Evolutionary conservation across 176 grass and related monocot species (phyloP).

Genomic region (Aegilops longissima): DNA sequence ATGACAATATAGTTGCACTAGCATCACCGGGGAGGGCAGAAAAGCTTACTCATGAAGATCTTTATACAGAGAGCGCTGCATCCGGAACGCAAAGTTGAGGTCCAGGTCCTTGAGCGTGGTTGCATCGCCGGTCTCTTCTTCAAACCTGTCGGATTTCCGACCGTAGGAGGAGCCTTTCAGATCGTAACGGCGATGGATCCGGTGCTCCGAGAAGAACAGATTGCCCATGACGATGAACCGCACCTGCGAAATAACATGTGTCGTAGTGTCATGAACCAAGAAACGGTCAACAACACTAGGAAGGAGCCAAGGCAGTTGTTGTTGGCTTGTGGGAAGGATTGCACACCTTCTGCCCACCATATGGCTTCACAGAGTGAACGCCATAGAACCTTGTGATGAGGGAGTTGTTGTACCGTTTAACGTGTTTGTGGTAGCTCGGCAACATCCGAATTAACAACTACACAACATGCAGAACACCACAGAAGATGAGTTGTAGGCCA

Average conservation of each 20-base stretch:
- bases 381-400: slow-evolving; percentile 72
- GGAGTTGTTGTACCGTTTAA: slow-evolving; percentile 51
- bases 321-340: neutral
- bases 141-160: slow-evolving; percentile 63
- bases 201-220: slow-evolving; percentile 41
- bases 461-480: neutral
- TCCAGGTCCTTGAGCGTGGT: slow-evolving; percentile 94
- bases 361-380: slow-evolving; percentile 80
- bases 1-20: neutral
- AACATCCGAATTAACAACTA: slow-evolving; percentile 64
- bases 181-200: slow-evolving; percentile 83
- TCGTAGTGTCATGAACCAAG: slow-evolving; percentile 16
- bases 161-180: slow-evolving; percentile 94
- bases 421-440: slow-evolving; percentile 60
- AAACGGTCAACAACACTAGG: neutral
- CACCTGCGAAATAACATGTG: neutral
- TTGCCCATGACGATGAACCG: slow-evolving; percentile 32
- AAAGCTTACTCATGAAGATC: slow-evolving; percentile 70
- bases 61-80: slow-evolving; percentile 58
- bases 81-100: slow-evolving; percentile 76
- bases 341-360: slow-evolving; percentile 54
- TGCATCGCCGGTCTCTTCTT: slow-evolving; percentile 76
- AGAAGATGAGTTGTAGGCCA: no score
- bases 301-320: neutral
- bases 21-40: neutral